Evolutionary conservation across 176 grass and related monocot species (phyloP).

Genomic region (Juncus effusus): DNA sequence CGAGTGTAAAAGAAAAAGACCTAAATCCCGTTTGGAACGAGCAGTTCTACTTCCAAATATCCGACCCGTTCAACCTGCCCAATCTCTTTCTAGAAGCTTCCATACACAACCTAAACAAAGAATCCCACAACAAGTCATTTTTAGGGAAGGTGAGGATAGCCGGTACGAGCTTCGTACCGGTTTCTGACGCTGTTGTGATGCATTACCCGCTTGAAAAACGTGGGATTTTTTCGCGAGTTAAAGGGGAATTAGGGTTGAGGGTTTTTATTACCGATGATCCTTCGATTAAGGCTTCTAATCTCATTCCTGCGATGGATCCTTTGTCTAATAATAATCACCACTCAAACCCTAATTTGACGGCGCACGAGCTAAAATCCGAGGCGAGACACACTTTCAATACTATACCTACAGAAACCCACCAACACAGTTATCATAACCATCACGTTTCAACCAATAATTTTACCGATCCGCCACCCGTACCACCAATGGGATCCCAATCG

Average conservation of each 20-base stretch:
- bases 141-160: conserved; percentile 91
- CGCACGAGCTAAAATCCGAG: conserved; percentile 48
- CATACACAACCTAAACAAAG: conserved; percentile 71
- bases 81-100: conserved; percentile 84
- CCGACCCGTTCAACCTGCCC: conserved; percentile 62
- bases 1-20: conserved; percentile 71
- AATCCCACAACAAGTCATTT: conserved; percentile 45
- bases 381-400: conserved; percentile 61
- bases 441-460: conserved; percentile 44
- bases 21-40: conserved; percentile 90
- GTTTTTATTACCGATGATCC: conserved; percentile 92
- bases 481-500: neutral
- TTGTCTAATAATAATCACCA: conserved; percentile 40
- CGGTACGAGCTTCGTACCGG: conserved; percentile 86
- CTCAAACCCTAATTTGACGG: conserved; percentile 36
- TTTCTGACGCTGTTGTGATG: conserved; percentile 68
- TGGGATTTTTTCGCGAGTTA: conserved; percentile 88
- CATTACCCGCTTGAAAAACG: conserved; percentile 92
- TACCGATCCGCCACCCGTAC: conserved; percentile 44
- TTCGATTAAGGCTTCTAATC: conserved; percentile 69
- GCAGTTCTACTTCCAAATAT: conserved; percentile 75
- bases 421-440: conserved; percentile 35
- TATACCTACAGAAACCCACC: conserved; percentile 60
- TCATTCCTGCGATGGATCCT: conserved; percentile 65
- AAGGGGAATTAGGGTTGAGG: conserved; percentile 78